Base-by-base conservation (phyloP, 2,329 filamentous ascomycete genomes). In the Hypomyces perniciosus region DNA sequence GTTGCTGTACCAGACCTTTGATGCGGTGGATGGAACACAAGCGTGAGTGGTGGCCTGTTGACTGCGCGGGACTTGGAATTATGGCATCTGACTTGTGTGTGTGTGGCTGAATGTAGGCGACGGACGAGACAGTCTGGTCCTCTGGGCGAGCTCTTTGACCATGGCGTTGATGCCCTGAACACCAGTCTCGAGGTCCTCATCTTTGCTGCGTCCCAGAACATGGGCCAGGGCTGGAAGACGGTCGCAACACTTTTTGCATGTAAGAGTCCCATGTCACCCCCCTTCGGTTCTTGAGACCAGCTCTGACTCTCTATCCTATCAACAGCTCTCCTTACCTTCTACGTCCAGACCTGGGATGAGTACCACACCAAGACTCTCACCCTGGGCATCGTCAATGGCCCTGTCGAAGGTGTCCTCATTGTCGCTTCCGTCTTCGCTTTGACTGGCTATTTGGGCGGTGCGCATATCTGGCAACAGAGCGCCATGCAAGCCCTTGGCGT, bases 301-400 rank as follows among this genome's bases (percentile, higher is more conserved):
- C 4, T 38, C n/a, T 47, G 10, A 42, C 46, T 53, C 60, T 41
- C 47, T 51, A 12, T 8, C 2, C 30, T 27, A 34, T 40, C 55
- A 4, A n/a, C 54, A 90, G 86, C 88, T 6, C 82, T 92, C 53
- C 76, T 95, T 61, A 96, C 93, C n/a, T 99, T 99, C 70, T 97
- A 97, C 69, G 86, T 97, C 39, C 93, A 97, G 68, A 97, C 93
- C 33, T 99, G 93, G 93, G 93, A 99, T 65, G 93, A 97, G 68
- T 99, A 97, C 72, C 92, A 97, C 72, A 99, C 93, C 46, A 91
- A 96, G 69, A 93, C 91, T 3, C 80, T 99, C 44, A 96, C 90
- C 1, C 81, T 99, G 5, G 93, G 93, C 53, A 74, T 97, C 56
- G 79, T 99, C 58, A 96, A 92, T 57, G 93, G 93, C 0, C 93